Evolutionary conservation across 148 eudicot genomes (phyloP), one percentile per base, ranked within the genome.

Genomic region (Rhododendron williamsianum): DNA sequence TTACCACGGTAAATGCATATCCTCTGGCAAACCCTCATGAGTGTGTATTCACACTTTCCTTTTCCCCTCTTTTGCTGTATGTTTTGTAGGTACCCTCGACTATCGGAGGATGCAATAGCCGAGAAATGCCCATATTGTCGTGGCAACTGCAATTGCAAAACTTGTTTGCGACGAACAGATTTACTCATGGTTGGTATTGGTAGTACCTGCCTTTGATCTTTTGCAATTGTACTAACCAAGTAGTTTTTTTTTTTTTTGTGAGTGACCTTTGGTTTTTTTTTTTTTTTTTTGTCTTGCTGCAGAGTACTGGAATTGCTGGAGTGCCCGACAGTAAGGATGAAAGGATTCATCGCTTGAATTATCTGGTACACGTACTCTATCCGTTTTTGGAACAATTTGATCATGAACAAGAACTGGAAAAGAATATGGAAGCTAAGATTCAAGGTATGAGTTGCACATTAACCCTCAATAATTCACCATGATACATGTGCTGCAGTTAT

Each of bases 91-190:
- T 93, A 93, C 83, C 95, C 95, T 54, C 67, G 43, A 19, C 84
- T 89, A 67, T 90, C 90, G 10, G 91, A 92, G 87, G 92, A 90
- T 71, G 92, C 86, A 78, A 84, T 92, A 73, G 93, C 92, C 15
- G 82, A 90, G 69, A 56, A 76, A 19, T 93, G 96, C 86, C 96
- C 96, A 5, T 81, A 60, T 84, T 93, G 96, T 84, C 89, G 87
- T 46, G 86, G 88, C 33, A 92, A 91, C 84, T 93, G 96, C 89
- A 93, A 93, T 74, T 93, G 96, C 90, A 92, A 91, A 84, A 87
- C 88, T 74, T 93, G 94, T 84, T 92, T 91, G 84, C 89, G 93
- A 36, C 86, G 85, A 90, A 88, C 63, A 23, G 85, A 85, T 30
- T 49, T 81, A 21, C 25, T 72, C 46, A 87, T 87, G 88, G 86